Evolutionary conservation across 495 filamentous ascomycete genomes (phyloP).

Genomic region (Xylaria palmicola): DNA sequence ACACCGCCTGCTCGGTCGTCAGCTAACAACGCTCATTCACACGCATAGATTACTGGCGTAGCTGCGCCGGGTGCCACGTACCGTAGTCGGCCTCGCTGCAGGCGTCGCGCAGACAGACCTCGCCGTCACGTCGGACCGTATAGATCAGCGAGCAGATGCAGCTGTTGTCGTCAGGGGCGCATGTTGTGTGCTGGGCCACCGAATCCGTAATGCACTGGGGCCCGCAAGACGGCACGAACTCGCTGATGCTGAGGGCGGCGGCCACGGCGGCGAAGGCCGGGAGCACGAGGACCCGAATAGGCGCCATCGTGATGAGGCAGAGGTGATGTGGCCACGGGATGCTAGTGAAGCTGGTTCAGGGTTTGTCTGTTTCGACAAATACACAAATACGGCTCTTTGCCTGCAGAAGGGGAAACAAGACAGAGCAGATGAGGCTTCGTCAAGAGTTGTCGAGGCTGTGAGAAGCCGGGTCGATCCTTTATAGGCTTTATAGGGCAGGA

Average conservation of each 20-base stretch:
- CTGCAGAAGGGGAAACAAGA: not conserved
- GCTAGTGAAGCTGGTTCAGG: no score
- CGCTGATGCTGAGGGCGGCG: slow-evolving; percentile 37
- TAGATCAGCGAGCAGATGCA: slow-evolving; percentile 44
- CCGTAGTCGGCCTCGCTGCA: slow-evolving; percentile 30
- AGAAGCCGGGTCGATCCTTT: not conserved
- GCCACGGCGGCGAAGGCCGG: slow-evolving; percentile 35
- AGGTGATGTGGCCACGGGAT: not conserved
- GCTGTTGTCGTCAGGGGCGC: slow-evolving; percentile 36
- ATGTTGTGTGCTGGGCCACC: slow-evolving; percentile 34
- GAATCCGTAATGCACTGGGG: slow-evolving; percentile 37
- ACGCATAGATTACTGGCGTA: no score
- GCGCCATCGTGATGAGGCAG: slow-evolving; percentile 22
- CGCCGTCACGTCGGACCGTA: slow-evolving; percentile 32
- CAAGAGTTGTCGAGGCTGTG: not conserved
- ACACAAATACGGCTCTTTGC: not conserved
- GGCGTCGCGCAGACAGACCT: slow-evolving; percentile 27
- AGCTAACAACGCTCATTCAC: not conserved
- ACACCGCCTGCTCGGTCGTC: slow-evolving; percentile 21
- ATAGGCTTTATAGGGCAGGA: no score
- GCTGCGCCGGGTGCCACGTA: slow-evolving; percentile 13
- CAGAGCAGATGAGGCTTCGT: not conserved
- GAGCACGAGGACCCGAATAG: slow-evolving; percentile 30
- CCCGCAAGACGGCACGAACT: slow-evolving; percentile 42
- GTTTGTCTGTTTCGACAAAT: not conserved